Evolutionary conservation across 192 early-diverging fungal species (phyloP), one percentile per base, ranked within the genome.

Genomic region (Bifiguratus adelaidae): DNA sequence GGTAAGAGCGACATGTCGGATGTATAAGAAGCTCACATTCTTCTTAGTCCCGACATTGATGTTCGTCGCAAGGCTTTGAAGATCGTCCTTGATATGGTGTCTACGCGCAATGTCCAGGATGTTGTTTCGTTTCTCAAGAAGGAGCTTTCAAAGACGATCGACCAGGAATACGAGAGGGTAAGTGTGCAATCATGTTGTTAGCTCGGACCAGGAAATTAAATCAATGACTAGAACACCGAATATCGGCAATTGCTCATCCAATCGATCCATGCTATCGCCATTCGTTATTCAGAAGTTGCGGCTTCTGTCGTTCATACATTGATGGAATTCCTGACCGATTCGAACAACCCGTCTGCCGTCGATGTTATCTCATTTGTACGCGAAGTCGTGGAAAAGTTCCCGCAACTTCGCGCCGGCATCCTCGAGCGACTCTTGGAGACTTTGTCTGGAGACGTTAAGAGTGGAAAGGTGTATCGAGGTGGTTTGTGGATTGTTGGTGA

Each of bases 401-500:
- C 89, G 9, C 71, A 73, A 25, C 70, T 97, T 52, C 86, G 96
- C 30, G 60, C 70, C 4, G 74, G 71, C n/a, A 97, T 99, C 56
- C 55, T 89, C 41, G 74, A 78, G 32, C 76, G 78, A 37, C 72
- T 99, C 18, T 66, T 95, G 22, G 78, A 86, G 30, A 80, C 83
- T 9, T 95, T 99, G 53, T n/a, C n/a, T n/a, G 49, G 60, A 24
- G 91, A 97, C 26, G 82, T 97, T 65, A 92, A 89, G 60, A 84
- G 86, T 2, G 84, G 88, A 44, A 80, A 91, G 59, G 92, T 96
- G 3, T 82, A 94, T 61, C 81, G 96, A 36, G 96, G 94, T 21
- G 96, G 91, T 15, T 74, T 99, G 35, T 99, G 96, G 96, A 95
- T 97, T 56, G 73, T 99, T 51, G 94, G 96, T 41, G 96, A 99